Evolutionary conservation across 2,329 filamentous ascomycete genomes (phyloP).

Genomic region (Pezicula carpinea): DNA sequence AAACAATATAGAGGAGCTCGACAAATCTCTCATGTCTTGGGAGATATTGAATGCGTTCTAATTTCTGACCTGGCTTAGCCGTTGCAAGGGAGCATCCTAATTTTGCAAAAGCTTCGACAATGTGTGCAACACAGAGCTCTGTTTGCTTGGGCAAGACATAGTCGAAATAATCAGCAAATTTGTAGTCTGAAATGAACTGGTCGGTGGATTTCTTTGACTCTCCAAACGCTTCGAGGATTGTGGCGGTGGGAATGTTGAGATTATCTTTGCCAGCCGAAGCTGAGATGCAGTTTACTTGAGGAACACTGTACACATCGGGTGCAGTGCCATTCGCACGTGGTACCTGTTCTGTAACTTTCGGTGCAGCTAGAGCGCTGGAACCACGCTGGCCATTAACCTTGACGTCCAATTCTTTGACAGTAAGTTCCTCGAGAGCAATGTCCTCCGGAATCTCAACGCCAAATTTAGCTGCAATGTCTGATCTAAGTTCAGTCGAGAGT

Average conservation of each 20-base stretch:
- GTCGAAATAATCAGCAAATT: constrained; percentile 19
- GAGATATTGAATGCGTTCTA: constrained; percentile 17
- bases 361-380: too few species aligned
- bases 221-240: constrained; percentile 9
- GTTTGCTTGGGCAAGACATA: constrained; percentile 24
- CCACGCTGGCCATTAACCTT: constrained; percentile 1
- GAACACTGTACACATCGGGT: too few species aligned
- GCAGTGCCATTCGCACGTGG: background rate
- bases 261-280: too few species aligned
- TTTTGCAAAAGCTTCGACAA: constrained; percentile 27
- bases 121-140: constrained; percentile 26
- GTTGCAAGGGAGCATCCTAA: constrained; percentile 24
- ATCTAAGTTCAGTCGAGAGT: background rate
- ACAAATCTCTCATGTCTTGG: constrained; percentile 25
- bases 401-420: background rate
- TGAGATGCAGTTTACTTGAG: too few species aligned
- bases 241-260: background rate
- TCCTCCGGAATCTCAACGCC: background rate
- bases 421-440: background rate
- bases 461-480: background rate
- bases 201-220: constrained; percentile 11
- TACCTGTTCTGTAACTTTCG: background rate
- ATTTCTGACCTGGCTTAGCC: constrained; percentile 14
- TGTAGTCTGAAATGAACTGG: constrained; percentile 9
- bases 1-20: constrained; percentile 22